Percentiles rank a stretch among this genome's conserved stretches.
Conservation (phyloP, 805 yeast species). For the Vanderwaltozyma yarrowii region DNA sequence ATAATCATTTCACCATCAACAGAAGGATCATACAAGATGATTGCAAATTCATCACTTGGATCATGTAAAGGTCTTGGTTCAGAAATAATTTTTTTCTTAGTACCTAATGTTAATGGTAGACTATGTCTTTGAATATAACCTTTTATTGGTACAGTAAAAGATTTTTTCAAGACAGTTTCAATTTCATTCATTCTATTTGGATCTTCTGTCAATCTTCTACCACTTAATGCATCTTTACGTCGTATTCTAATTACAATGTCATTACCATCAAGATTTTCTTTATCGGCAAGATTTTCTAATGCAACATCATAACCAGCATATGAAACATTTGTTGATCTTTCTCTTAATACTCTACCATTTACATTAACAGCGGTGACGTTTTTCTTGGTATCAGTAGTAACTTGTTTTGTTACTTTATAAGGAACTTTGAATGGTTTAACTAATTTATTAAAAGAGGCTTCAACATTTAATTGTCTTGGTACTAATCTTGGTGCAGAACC, state of each 20-base stretch:
- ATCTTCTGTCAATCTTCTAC: constrained; percentile 39
- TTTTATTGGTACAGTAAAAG: constrained; percentile 55
- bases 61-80: constrained; percentile 94
- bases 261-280: constrained; percentile 19
- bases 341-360: constrained; percentile 11
- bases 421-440: constrained; percentile 65
- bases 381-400: neutral
- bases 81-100: constrained; percentile 52
- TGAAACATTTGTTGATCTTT: constrained; percentile 28
- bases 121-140: constrained; percentile 28
- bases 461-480: constrained; percentile 43
- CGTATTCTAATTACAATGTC: constrained; percentile 26
- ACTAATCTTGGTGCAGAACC: constrained; percentile 60
- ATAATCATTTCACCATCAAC: constrained; percentile 47
- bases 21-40: constrained; percentile 91
- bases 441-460: constrained; percentile 43
- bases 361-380: neutral
- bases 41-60: constrained; percentile 87
- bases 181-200: constrained; percentile 25
- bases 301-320: constrained; percentile 33
- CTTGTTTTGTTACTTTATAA: constrained; percentile 24
- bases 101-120: constrained; percentile 81
- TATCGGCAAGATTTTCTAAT: constrained; percentile 9
- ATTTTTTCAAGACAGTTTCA: constrained; percentile 35
- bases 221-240: constrained; percentile 51